phyloP scores from a whole-genome alignment of 345 rosid genomes.

The Trapa incisa region DNA sequence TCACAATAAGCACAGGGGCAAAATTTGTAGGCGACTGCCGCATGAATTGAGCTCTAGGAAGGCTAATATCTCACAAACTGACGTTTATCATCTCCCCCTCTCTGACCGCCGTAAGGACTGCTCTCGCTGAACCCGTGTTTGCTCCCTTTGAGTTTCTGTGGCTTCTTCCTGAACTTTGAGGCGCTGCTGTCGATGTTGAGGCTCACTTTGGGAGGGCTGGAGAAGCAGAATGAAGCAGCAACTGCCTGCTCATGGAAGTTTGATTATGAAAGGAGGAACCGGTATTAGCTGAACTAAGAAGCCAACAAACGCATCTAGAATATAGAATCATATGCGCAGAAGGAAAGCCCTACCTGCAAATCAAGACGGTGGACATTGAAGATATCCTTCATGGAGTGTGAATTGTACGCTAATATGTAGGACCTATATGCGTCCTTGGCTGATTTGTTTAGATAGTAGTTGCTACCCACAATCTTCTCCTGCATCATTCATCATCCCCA shows the following conservation, averaged over 20 bases:
- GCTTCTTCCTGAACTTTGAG: slow-evolving; percentile 67
- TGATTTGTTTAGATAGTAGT: slow-evolving; percentile 61
- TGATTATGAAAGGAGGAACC: not conserved
- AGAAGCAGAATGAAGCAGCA: slow-evolving; percentile 83
- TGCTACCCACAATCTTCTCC: slow-evolving; percentile 71
- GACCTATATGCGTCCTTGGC: slow-evolving; percentile 94
- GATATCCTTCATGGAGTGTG: slow-evolving; percentile 89
- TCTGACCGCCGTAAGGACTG: slow-evolving; percentile 68
- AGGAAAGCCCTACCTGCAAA: slow-evolving; percentile 44
- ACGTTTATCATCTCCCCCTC: slow-evolving; percentile 25
- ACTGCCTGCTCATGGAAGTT: slow-evolving; percentile 45
- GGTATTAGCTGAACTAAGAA: not conserved
- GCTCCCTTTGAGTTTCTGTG: slow-evolving; percentile 33
- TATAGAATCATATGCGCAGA: too few relatives aligned
- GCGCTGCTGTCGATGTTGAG: slow-evolving; percentile 81
- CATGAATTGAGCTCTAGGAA: not conserved
- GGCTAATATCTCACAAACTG: slow-evolving; percentile 53
- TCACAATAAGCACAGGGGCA: not conserved
- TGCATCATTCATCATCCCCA: slow-evolving; percentile 21
- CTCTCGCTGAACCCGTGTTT: slow-evolving; percentile 51
- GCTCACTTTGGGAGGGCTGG: slow-evolving; percentile 77
- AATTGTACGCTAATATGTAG: slow-evolving; percentile 81
- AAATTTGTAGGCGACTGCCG: not conserved
- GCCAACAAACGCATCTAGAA: too few relatives aligned
- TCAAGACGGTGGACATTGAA: slow-evolving; percentile 92